Conservation (phyloP, 257 asterid genomes). For the Mentha longifolia region DNA sequence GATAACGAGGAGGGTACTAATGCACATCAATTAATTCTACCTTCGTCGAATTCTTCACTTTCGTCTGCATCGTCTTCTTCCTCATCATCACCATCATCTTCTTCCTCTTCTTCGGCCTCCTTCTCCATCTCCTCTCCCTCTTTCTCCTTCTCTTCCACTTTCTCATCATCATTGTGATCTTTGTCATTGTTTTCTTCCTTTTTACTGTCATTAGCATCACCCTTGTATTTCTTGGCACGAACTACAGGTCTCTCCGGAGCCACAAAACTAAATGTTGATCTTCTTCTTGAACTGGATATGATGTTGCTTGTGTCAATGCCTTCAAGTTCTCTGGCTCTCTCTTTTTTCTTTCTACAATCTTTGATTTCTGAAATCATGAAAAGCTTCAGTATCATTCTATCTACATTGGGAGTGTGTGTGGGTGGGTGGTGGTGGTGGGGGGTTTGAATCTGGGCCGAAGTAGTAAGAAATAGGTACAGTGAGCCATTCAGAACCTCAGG, state of each 20-base stretch:
- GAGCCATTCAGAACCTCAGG: too few relatives aligned
- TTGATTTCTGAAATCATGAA: slow-evolving; percentile 64
- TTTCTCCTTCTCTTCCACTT: slow-evolving; percentile 33
- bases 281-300: slow-evolving; percentile 86
- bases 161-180: slow-evolving; percentile 37
- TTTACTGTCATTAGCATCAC: slow-evolving; percentile 43
- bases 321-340: slow-evolving; percentile 90
- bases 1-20: slow-evolving; percentile 17
- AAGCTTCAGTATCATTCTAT: slow-evolving; percentile 36
- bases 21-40: slow-evolving; percentile 43
- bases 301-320: slow-evolving; percentile 95
- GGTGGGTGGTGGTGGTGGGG: not conserved
- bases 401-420: not conserved
- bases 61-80: slow-evolving; percentile 51
- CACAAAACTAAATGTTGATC: slow-evolving; percentile 72
- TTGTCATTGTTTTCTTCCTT: slow-evolving; percentile 38
- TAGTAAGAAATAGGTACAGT: too few relatives aligned
- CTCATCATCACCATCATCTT: slow-evolving; percentile 42
- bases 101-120: slow-evolving; percentile 37
- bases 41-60: slow-evolving; percentile 74
- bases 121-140: slow-evolving; percentile 33
- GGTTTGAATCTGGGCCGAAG: not conserved
- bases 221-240: slow-evolving; percentile 42
- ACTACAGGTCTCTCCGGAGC: slow-evolving; percentile 55
- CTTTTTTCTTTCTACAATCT: slow-evolving; percentile 85